phyloP scores from a whole-genome alignment of 192 early-diverging fungal species.

The Cetraspora pellucida region DNA sequence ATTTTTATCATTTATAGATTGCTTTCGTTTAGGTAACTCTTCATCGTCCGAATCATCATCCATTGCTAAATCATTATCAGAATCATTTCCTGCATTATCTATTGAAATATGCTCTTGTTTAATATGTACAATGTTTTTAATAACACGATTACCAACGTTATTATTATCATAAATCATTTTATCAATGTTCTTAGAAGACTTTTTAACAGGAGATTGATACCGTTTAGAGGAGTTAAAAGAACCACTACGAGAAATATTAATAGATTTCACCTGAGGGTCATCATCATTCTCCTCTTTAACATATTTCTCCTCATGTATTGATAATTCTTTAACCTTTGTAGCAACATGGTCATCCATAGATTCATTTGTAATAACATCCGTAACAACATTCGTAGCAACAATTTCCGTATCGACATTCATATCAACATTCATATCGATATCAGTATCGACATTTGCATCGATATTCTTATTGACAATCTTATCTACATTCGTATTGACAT shows the following conservation, averaged over 20 bases:
- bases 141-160: neutral
- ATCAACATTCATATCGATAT: conserved; percentile 25
- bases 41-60: conserved; percentile 33
- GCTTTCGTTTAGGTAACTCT: neutral
- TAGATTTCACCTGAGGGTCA: neutral
- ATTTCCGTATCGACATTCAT: too few species aligned
- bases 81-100: neutral
- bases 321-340: neutral
- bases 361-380: neutral
- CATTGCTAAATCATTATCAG: conserved; percentile 25
- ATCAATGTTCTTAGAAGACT: too few species aligned
- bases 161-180: too few species aligned
- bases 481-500: neutral
- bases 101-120: neutral
- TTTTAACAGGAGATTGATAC: too few species aligned
- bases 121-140: neutral
- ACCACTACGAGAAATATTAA: too few species aligned
- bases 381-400: conserved; percentile 31
- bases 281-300: neutral
- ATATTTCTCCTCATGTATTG: neutral
- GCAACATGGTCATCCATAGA: neutral
- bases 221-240: too few species aligned
- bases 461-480: neutral
- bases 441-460: neutral
- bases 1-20: neutral